Percentiles rank a stretch among this genome's conserved stretches.
phyloP scores from a whole-genome alignment of 345 rosid species.

The Lagerstroemia speciosa region DNA sequence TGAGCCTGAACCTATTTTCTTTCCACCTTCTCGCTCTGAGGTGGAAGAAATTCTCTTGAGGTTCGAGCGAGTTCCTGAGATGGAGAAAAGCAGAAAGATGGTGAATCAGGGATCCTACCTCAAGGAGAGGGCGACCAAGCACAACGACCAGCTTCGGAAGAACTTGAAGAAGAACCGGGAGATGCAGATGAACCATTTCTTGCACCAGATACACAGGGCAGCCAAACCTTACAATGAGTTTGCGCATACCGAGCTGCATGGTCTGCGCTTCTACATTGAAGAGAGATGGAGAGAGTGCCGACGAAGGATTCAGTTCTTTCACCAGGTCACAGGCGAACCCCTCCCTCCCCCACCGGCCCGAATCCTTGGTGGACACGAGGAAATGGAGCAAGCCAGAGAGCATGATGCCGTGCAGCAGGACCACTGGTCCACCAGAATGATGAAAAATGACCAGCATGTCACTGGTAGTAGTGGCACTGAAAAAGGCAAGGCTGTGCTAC shows the following conservation, averaged over 20 bases:
- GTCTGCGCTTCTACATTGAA: neutral
- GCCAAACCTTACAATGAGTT: neutral
- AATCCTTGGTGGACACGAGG: neutral
- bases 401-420: neutral
- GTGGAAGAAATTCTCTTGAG: neutral
- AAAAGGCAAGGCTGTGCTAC: neutral
- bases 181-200: neutral
- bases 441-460: neutral
- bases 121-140: neutral
- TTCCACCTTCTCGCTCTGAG: slow-evolving; percentile 21
- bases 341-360: neutral
- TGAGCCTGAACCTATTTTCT: slow-evolving; percentile 25
- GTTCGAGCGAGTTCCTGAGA: neutral
- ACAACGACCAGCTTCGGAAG: neutral
- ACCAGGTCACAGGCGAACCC: neutral
- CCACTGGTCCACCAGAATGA: neutral
- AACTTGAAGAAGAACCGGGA: neutral
- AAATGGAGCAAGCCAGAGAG: neutral
- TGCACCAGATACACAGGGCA: neutral
- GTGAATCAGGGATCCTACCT: slow-evolving; percentile 1
- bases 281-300: neutral
- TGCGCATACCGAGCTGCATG: neutral
- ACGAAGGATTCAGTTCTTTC: neutral
- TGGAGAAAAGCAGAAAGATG: neutral
- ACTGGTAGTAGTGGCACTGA: neutral